Base-by-base conservation (phyloP, 1,284 basidiomycete species). In the Ganoderma boninense region DNA sequence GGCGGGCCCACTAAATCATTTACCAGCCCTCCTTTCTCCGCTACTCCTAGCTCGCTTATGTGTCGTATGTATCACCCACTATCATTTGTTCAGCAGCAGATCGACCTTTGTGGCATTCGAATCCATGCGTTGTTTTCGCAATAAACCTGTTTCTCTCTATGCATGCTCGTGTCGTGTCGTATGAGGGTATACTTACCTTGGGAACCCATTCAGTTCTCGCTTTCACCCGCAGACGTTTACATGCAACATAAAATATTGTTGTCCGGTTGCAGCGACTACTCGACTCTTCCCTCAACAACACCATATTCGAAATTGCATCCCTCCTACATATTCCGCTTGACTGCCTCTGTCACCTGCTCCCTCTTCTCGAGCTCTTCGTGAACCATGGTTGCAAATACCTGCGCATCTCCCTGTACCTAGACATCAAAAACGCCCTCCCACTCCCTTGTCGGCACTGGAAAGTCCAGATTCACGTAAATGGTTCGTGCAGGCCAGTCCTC, bases 381-480 rank as follows among this genome's bases (percentile, higher is more conserved):
- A 69, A 93, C 78, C 74, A 87, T 80, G n/a, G 52, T 80, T 2
- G 93, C 92, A 80, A 97, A 95, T 32, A 78, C 79, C 80, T 98
- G 96, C 4, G 95, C 91, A 78, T 98, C 95, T 2, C 96, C 96
- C 76, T 95, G 90, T 60, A 97, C 81, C 95, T 96, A 98, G 35
- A 91, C 88, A 81, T 98, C 96, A 76, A 98, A 98, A 2, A 97
- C 92, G n/a, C 29, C 94, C 73, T 95, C 92, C 96, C 96, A 97
- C 75, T 97, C 95, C 64, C 90, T 86, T 7, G 91, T 91, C 11
- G 95, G 95, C 16, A 91, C 88, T 0, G 97, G 97, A 77, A 97
- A 96, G 76, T 98, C 96, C 68, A 95, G 84, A 81, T 98, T 98
- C 71, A 98, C 85, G 80, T 96, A 95, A 26, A 98, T 86, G 0